Percentiles rank a stretch among this genome's conserved stretches.
Conservation (phyloP, 345 rosid genomes). For the Linum usitatissimum region DNA sequence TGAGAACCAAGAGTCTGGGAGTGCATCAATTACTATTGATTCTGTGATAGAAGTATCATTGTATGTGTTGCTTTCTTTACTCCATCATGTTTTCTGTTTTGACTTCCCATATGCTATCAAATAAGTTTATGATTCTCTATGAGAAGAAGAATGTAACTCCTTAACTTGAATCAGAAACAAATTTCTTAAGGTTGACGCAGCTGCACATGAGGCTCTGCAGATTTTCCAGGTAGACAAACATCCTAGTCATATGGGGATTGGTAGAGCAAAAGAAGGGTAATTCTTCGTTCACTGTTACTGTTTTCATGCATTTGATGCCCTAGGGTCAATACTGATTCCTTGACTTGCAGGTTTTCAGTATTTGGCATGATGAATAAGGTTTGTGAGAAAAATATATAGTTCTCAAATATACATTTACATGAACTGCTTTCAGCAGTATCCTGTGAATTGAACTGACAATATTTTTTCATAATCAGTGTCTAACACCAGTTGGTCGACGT, state of each 20-base stretch:
- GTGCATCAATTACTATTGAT: constrained; percentile 66
- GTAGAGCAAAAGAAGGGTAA: constrained; percentile 99
- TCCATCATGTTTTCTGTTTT: background rate
- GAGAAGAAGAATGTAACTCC: constrained; percentile 23
- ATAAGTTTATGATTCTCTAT: background rate
- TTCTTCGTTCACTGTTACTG: constrained; percentile 5
- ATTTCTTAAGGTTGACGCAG: constrained; percentile 85
- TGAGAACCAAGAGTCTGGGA: constrained; percentile 70
- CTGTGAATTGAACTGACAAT: constrained; percentile 20
- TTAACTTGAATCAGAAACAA: constrained; percentile 49
- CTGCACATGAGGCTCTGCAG: constrained; percentile 90
- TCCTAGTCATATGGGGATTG: constrained; percentile 99
- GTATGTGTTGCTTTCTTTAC: constrained; percentile 35
- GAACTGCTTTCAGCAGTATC: constrained; percentile 11
- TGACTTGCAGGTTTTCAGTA: constrained; percentile 73
- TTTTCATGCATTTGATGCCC: constrained; percentile 11
- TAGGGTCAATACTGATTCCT: constrained; percentile 20
- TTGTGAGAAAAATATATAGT: constrained; percentile 19
- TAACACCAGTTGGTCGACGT: constrained; percentile 84
- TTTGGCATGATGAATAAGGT: constrained; percentile 99
- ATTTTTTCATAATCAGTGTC: constrained; percentile 50
- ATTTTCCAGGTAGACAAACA: constrained; percentile 89
- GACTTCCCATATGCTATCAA: background rate
- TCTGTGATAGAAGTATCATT: constrained; percentile 64
- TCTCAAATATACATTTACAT: constrained; percentile 5